Percentiles rank a stretch among this genome's conserved stretches.
phyloP scores from a whole-genome alignment of 345 rosid species.

The Salix koriyanagi region DNA sequence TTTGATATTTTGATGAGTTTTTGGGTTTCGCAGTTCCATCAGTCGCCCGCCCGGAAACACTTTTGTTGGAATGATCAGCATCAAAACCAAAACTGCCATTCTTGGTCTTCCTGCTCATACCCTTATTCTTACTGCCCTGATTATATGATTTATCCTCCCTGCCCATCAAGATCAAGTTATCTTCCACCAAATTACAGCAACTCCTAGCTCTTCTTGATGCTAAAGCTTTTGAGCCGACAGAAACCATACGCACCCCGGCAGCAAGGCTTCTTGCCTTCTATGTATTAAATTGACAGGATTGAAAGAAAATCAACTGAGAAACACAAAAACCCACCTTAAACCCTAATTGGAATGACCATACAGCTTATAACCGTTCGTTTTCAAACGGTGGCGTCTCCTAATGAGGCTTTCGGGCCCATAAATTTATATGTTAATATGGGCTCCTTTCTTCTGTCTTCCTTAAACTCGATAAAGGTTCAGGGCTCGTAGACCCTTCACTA shows the following conservation, averaged over 20 bases:
- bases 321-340: conserved; percentile 1
- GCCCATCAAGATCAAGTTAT: conserved; percentile 48
- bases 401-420: neutral
- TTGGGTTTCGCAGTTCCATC: conserved; percentile 16
- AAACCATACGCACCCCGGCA: conserved; percentile 34
- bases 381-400: neutral
- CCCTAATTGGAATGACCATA: neutral
- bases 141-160: conserved; percentile 40
- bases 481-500: neutral
- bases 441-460: neutral
- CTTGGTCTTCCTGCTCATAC: conserved; percentile 47
- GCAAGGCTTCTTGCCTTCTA: neutral
- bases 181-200: conserved; percentile 18
- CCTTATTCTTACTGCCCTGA: conserved; percentile 36
- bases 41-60: conserved; percentile 20
- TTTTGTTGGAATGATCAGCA: conserved; percentile 36
- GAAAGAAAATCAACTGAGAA: neutral
- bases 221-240: conserved; percentile 54
- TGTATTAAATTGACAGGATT: neutral
- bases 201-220: conserved; percentile 30
- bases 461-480: neutral
- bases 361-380: neutral
- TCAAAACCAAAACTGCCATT: conserved; percentile 46
- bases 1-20: conserved; percentile 37
- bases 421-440: neutral